phyloP scores from a whole-genome alignment of 129 eudicot species.

The Lactuca saligna region DNA sequence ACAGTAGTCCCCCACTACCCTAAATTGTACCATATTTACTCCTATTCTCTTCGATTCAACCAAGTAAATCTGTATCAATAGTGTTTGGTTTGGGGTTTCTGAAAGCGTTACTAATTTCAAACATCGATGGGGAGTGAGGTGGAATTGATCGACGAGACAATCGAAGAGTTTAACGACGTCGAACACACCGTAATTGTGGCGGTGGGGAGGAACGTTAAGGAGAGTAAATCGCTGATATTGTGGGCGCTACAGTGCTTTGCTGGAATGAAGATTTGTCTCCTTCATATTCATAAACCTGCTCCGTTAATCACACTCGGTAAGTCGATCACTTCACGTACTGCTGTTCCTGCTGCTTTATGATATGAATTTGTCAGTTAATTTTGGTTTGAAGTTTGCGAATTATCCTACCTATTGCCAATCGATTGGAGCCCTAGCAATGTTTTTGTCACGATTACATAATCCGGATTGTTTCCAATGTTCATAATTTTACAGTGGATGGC shows the following conservation, averaged over 20 bases:
- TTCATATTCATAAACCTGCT: constrained; percentile 63
- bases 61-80: not conserved
- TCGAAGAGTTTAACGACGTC: constrained; percentile 34
- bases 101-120: not conserved
- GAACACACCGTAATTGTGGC: constrained; percentile 54
- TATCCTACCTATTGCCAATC: not conserved
- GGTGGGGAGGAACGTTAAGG: constrained; percentile 61
- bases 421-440: not conserved
- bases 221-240: constrained; percentile 45
- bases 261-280: constrained; percentile 48
- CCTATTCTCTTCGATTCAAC: constrained; percentile 8
- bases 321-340: constrained; percentile 8
- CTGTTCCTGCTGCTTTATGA: not conserved
- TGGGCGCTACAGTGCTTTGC: constrained; percentile 51
- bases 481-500: constrained; percentile 47
- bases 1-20: not conserved
- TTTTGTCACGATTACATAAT: not conserved
- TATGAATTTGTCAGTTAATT: constrained; percentile 5
- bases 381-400: not conserved
- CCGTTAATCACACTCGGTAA: constrained; percentile 47
- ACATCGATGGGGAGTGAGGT: constrained; percentile 54
- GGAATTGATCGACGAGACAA: constrained; percentile 24
- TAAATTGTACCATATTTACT: not conserved
- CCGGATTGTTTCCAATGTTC: not conserved
- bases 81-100: not conserved